These are phyloP conservation scores for Globisporangium nunn DNA, from an alignment of 352 stramenopile genomes.

Conservation along the genomic window DNA sequence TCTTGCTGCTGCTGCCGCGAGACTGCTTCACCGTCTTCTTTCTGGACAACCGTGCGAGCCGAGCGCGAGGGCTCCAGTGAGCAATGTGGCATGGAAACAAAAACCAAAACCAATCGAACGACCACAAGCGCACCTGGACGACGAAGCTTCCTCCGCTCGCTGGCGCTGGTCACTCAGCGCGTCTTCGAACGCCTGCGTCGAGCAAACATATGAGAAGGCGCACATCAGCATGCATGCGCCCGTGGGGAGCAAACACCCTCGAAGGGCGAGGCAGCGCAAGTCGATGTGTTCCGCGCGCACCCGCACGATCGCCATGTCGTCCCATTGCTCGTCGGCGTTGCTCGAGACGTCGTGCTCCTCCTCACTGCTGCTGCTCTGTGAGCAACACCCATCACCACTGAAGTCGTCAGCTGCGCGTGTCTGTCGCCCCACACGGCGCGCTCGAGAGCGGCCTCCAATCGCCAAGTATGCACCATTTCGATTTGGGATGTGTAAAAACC, in stretches of 20 bases:
- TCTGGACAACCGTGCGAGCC: slow-evolving; percentile 4
- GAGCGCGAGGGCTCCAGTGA: background rate
- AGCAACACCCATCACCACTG: background rate
- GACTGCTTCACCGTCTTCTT: slow-evolving; percentile 16
- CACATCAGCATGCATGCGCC: background rate
- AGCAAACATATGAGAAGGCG: background rate
- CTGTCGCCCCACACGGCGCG: background rate
- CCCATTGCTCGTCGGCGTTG: slow-evolving; percentile 53
- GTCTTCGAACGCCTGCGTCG: slow-evolving; percentile 61
- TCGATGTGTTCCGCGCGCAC: slow-evolving; percentile 14
- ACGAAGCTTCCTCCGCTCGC: background rate
- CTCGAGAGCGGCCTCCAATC: background rate
- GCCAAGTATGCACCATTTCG: background rate
- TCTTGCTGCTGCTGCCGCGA: slow-evolving; percentile 16
- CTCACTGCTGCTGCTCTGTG: slow-evolving; percentile 38
- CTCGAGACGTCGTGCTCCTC: slow-evolving; percentile 15
- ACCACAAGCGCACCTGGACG: background rate
- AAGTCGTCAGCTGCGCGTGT: background rate
- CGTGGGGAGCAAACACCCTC: background rate
- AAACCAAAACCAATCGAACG: background rate
- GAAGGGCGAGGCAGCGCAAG: background rate
- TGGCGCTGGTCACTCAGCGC: slow-evolving; percentile 41
- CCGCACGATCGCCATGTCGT: slow-evolving; percentile 77
- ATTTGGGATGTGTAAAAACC: background rate
- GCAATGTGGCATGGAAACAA: background rate